A percentile compares a stretch with the other conserved stretches of the same genome.
Evolutionary conservation across 306 rosid genomes (phyloP).

Genomic region (Acacia melanoxylon): DNA sequence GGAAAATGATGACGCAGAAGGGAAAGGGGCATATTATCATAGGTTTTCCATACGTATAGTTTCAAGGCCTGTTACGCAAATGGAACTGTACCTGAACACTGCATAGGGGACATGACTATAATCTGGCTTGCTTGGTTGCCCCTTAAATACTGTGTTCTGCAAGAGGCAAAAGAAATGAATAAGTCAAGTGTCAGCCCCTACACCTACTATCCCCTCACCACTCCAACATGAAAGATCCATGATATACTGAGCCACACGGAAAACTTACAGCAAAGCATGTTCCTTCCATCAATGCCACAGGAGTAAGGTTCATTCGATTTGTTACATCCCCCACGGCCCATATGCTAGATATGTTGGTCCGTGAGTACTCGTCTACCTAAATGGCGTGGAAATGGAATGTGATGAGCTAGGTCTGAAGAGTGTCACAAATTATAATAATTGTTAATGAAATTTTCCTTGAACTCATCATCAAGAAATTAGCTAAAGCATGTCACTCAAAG

Average conservation of each 20-base stretch:
- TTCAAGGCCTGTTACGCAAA: not conserved
- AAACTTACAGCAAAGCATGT: constrained; percentile 76
- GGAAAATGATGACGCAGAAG: not conserved
- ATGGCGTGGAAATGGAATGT: constrained; percentile 1
- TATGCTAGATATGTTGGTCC: constrained; percentile 73
- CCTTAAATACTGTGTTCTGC: constrained; percentile 91
- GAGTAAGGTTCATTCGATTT: constrained; percentile 85
- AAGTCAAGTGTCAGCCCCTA: not conserved
- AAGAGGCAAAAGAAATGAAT: constrained; percentile 26
- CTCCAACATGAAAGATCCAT: not conserved
- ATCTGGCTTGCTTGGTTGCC: constrained; percentile 71
- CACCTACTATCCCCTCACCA: not conserved
- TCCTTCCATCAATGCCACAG: constrained; percentile 96
- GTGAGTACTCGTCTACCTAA: constrained; percentile 84
- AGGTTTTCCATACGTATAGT: constrained; percentile 4
- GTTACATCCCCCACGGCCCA: constrained; percentile 99
- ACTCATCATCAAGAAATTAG: not conserved
- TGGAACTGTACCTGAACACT: constrained; percentile 44
- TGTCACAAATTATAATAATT: not conserved
- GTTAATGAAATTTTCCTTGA: not conserved
- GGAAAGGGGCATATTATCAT: not conserved
- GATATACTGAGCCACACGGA: constrained; percentile 13
- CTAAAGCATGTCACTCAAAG: not conserved
- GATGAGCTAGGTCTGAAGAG: constrained; percentile 20
- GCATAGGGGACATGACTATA: constrained; percentile 53